phyloP scores from a whole-genome alignment of 2,329 filamentous ascomycete species.

The Penicillium nordicum region DNA sequence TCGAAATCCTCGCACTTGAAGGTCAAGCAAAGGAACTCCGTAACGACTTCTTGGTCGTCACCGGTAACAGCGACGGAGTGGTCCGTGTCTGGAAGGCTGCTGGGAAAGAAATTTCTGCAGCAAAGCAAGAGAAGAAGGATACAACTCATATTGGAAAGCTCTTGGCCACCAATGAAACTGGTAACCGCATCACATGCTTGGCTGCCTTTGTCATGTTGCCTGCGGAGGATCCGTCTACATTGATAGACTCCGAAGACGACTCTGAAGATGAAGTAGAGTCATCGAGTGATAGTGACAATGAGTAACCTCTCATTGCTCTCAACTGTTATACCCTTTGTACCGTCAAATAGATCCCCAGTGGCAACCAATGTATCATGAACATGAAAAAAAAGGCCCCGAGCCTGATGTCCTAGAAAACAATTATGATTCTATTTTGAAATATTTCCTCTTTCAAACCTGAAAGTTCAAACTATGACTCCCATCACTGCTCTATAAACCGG shows the following conservation, averaged over 20 bases:
- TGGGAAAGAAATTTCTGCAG: constrained; percentile 27
- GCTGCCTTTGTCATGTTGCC: constrained; percentile 81
- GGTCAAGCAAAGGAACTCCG: constrained; percentile 30
- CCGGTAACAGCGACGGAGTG: constrained; percentile 80
- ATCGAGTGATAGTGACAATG: constrained; percentile 28
- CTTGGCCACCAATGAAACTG: constrained; percentile 76
- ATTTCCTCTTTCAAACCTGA: background rate
- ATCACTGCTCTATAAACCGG: background rate
- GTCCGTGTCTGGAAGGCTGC: constrained; percentile 71
- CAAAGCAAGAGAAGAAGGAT: constrained; percentile 18
- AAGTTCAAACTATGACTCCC: background rate
- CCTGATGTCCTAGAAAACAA: background rate
- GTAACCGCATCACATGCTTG: constrained; percentile 85
- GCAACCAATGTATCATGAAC: constrained; percentile 14
- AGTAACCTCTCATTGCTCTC: constrained; percentile 22
- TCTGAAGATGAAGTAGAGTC: constrained; percentile 38
- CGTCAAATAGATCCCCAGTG: constrained; percentile 12
- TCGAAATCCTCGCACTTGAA: constrained; percentile 59
- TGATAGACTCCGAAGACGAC: constrained; percentile 55
- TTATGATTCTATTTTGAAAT: background rate
- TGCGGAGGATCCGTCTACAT: constrained; percentile 51
- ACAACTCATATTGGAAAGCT: constrained; percentile 58
- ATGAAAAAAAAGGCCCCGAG: background rate
- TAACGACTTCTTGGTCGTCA: constrained; percentile 58
- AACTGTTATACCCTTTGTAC: constrained; percentile 26